Evolutionary conservation across 768 basidiomycete species (phyloP).

Genomic region (Lactarius indigo): DNA sequence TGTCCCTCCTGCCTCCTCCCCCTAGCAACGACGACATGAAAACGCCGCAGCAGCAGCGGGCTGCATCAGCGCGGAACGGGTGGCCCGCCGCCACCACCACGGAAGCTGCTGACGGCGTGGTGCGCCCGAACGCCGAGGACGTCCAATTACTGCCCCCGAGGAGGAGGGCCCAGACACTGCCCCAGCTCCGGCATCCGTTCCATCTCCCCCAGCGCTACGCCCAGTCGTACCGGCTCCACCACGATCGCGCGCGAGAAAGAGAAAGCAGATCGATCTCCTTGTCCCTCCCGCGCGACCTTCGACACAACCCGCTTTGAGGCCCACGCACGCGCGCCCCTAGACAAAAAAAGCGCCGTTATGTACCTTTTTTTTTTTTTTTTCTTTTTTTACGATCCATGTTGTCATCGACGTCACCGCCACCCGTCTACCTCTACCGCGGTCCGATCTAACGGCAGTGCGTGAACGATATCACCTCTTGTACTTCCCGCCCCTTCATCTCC

Average conservation of each 20-base stretch:
- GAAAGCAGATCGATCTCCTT: background rate
- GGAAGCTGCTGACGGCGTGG: background rate
- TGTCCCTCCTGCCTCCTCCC: slow-evolving; percentile 57
- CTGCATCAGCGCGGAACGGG: background rate
- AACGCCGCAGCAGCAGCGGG: background rate
- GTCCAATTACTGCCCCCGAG: background rate
- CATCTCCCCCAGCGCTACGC: background rate
- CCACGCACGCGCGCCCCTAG: no score
- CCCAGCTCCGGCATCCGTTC: background rate
- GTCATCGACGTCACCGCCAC: background rate
- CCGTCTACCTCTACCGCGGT: background rate
- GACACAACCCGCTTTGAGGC: background rate
- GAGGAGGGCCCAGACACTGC: background rate
- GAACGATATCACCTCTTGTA: background rate
- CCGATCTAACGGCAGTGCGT: background rate
- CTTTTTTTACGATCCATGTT: background rate
- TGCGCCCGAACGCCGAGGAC: background rate
- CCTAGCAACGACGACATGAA: slow-evolving; percentile 45
- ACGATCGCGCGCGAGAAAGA: background rate
- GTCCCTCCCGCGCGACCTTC: background rate
- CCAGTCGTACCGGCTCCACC: background rate
- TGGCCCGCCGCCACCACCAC: no score
- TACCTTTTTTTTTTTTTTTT: background rate
- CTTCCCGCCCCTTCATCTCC: background rate
- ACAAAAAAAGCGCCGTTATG: no score